Evolutionary conservation across 352 stramenopile genomes (phyloP), one percentile per base, ranked within the genome.

Genomic region (Pythium periplocum): DNA sequence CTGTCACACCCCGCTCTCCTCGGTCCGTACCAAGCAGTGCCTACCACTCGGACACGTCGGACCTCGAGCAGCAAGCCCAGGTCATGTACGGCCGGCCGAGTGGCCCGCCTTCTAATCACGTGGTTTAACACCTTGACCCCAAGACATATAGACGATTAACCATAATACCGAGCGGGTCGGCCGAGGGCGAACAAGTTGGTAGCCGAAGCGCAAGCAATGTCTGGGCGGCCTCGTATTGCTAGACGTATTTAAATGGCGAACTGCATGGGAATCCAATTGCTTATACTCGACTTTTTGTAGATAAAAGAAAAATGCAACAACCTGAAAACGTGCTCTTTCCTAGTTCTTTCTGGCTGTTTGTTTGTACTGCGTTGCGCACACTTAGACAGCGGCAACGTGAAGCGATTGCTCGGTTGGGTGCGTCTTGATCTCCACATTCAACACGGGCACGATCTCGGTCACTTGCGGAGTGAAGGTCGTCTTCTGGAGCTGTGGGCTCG

Each of bases 51-150:
- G 75, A 86, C 30, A 57, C 80, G 26, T 78, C 58, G 4, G 72
- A 83, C 46, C 55, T 50, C 11, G 69, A 58, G 3, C 80, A 69
- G 46, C 65, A 80, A 49, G 69, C 69, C 6, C 69, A 82, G 55
- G 66, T 87, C 58, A 90, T 85, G 75, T 87, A 83, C 51, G 79
- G 77, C 11, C 75, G 69, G 6, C 71, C 75, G 42, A 46, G 10
- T 1, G 51, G 57, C 32, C 48, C 45, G 34, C n/a, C 51, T 2
- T 55, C 54, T 33, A 64, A 39, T 43, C 56, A 64, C 36, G 51
- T 68, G 33, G 61, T 68, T 30, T 64, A 40, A 62, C 32, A 26
- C 12, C 3, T 17, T 33, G 17, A 26, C 17, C 17, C 17, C 17
- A 26, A 26, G 17, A 26, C 17, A 26, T 26, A 26, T 26, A 26